phyloP scores from a whole-genome alignment of 257 asterid species.

The Perilla frutescens region DNA sequence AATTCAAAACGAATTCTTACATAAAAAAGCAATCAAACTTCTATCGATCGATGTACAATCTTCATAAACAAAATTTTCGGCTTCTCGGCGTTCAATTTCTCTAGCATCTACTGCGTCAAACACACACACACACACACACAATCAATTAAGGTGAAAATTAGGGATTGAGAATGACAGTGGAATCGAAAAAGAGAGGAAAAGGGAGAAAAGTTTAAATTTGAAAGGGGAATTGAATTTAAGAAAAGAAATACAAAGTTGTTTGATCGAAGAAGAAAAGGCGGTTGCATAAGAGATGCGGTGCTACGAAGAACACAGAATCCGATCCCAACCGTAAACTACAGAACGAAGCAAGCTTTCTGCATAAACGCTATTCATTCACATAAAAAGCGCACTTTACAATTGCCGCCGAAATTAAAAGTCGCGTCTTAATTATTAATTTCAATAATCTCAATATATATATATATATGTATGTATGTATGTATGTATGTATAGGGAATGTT shows the following conservation, averaged over 20 bases:
- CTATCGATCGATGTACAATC: conserved; percentile 10
- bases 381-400: too few relatives aligned
- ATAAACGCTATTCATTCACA: background rate
- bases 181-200: background rate
- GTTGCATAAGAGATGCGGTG: conserved; percentile 10
- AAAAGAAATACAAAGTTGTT: conserved; percentile 23
- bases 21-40: background rate
- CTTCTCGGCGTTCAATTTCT: conserved; percentile 33
- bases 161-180: conserved; percentile 9
- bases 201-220: background rate
- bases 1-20: conserved; percentile 1
- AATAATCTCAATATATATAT: too few relatives aligned
- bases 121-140: background rate
- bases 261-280: conserved; percentile 9
- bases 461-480: too few relatives aligned
- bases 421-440: too few relatives aligned
- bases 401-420: too few relatives aligned
- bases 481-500: too few relatives aligned
- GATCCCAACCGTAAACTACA: conserved; percentile 44
- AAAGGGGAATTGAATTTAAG: conserved; percentile 3
- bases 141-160: background rate
- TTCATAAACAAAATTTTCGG: conserved; percentile 2
- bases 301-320: conserved; percentile 33
- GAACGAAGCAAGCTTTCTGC: conserved; percentile 32
- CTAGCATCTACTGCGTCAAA: background rate